These are phyloP conservation scores for Boletellus ananas DNA, from an alignment of 768 basidiomycete genomes.

Conservation along the genomic window DNA sequence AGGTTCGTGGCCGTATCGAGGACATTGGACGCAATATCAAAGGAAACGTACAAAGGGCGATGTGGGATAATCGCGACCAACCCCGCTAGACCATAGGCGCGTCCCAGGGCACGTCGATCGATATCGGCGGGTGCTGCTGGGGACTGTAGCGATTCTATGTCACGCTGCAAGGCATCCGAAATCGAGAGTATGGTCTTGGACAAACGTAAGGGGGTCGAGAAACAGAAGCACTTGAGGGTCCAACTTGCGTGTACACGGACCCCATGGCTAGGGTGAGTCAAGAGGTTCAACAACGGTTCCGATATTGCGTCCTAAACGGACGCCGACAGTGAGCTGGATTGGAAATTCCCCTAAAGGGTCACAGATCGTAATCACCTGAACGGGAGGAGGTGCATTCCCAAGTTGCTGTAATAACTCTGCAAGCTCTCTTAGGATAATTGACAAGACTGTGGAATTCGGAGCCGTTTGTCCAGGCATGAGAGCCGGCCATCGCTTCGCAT, in stretches of 20 bases:
- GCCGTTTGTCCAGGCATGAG: conserved; percentile 83
- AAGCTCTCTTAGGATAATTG: conserved; percentile 76
- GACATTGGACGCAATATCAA: conserved; percentile 87
- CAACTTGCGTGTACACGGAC: conserved; percentile 86
- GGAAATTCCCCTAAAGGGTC: neutral
- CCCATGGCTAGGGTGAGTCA: conserved; percentile 82
- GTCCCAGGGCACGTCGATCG: conserved; percentile 71
- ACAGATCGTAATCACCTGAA: conserved; percentile 52
- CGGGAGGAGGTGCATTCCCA: conserved; percentile 86
- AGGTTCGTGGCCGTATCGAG: conserved; percentile 89
- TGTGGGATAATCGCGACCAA: conserved; percentile 83
- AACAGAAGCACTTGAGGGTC: conserved; percentile 88
- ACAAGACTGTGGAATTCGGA: conserved; percentile 63
- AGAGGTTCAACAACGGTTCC: conserved; percentile 80
- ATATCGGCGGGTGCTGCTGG: conserved; percentile 72
- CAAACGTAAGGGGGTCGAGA: conserved; percentile 80
- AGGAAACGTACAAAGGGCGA: conserved; percentile 89
- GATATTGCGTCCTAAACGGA: conserved; percentile 68
- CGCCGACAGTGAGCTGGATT: neutral
- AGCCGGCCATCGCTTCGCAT: conserved; percentile 89
- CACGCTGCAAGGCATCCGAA: conserved; percentile 79
- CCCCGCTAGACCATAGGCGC: conserved; percentile 85
- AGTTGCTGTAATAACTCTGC: conserved; percentile 83
- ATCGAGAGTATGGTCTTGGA: conserved; percentile 75
- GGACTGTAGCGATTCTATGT: conserved; percentile 68